Evolutionary conservation across 169 alveolate species (phyloP).

Genomic region (Cryptosporidium felis): DNA sequence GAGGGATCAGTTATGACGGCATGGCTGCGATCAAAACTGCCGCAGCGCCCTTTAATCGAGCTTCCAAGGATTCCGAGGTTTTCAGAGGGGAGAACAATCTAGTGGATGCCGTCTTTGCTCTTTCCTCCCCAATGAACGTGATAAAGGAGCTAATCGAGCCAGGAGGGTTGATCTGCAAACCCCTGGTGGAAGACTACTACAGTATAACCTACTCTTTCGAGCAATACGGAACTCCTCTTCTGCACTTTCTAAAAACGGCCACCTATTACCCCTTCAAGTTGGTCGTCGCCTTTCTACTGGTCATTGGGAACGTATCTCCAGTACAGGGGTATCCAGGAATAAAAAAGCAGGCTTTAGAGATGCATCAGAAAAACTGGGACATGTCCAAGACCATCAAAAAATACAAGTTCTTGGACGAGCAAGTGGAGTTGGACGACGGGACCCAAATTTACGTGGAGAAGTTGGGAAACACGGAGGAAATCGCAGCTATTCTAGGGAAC

Average conservation of each 20-base stretch:
- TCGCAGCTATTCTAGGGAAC: conserved; percentile 68
- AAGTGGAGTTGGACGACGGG: conserved; percentile 64
- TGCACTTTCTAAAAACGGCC: conserved; percentile 70
- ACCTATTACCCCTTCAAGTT: conserved; percentile 73
- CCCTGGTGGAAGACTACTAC: conserved; percentile 75
- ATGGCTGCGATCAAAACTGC: conserved; percentile 78
- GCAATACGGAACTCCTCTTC: conserved; percentile 74
- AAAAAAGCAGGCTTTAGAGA: conserved; percentile 67
- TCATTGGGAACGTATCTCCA: conserved; percentile 73
- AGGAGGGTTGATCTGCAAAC: conserved; percentile 75
- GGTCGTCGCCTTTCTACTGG: conserved; percentile 73
- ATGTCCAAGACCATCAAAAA: conserved; percentile 73
- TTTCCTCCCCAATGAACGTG: conserved; percentile 74
- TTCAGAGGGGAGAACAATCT: conserved; percentile 25
- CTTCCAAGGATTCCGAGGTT: neutral
- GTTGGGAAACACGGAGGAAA: conserved; percentile 72
- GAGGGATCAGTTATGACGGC: conserved; percentile 79
- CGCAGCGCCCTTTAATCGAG: conserved; percentile 26
- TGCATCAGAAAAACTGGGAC: conserved; percentile 75
- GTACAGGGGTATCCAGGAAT: conserved; percentile 73
- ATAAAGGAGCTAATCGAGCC: conserved; percentile 76
- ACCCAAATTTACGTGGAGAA: conserved; percentile 62
- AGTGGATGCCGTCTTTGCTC: conserved; percentile 71
- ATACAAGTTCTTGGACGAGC: conserved; percentile 72
- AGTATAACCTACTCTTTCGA: conserved; percentile 76